Percentiles rank a stretch among this genome's conserved stretches.
phyloP scores from a whole-genome alignment of 2,329 filamentous ascomycete genomes.

The Exserohilum rostratum region DNA sequence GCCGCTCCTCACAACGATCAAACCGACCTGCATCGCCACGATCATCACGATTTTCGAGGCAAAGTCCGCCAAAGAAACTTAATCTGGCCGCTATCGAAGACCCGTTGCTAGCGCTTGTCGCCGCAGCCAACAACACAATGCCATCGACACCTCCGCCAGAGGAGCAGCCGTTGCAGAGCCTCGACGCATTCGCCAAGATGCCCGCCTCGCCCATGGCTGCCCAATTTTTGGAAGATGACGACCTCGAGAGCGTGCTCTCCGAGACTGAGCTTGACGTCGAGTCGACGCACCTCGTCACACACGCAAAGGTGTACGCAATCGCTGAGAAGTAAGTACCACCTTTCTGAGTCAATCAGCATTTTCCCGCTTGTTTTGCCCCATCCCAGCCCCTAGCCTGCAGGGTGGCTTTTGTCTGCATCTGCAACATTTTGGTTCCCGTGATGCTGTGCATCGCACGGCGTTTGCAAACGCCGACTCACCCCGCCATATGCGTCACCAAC shows the following conservation, averaged over 20 bases:
- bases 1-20: conserved; percentile 38
- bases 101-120: conserved; percentile 45
- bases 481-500: conserved; percentile 40
- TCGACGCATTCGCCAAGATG: conserved; percentile 35
- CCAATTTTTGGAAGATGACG: conserved; percentile 42
- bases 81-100: conserved; percentile 46
- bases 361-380: conserved; percentile 16
- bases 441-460: conserved; percentile 31
- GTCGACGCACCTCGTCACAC: conserved; percentile 52
- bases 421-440: conserved; percentile 9
- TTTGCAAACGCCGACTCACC: conserved; percentile 31
- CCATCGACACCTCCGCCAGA: conserved; percentile 37
- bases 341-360: conserved; percentile 7
- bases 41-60: conserved; percentile 24
- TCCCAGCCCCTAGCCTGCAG: conserved; percentile 19
- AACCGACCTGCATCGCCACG: conserved; percentile 28
- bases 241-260: conserved; percentile 32
- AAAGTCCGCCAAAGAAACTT: conserved; percentile 32
- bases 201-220: conserved; percentile 43
- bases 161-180: conserved; percentile 26
- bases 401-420: conserved; percentile 14
- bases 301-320: conserved; percentile 57
- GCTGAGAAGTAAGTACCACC: conserved; percentile 54
- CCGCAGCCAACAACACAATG: conserved; percentile 29
- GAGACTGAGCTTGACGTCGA: conserved; percentile 48